Evolutionary conservation across 352 stramenopile species (phyloP).

Genomic region (Globisporangium takayamanum): DNA sequence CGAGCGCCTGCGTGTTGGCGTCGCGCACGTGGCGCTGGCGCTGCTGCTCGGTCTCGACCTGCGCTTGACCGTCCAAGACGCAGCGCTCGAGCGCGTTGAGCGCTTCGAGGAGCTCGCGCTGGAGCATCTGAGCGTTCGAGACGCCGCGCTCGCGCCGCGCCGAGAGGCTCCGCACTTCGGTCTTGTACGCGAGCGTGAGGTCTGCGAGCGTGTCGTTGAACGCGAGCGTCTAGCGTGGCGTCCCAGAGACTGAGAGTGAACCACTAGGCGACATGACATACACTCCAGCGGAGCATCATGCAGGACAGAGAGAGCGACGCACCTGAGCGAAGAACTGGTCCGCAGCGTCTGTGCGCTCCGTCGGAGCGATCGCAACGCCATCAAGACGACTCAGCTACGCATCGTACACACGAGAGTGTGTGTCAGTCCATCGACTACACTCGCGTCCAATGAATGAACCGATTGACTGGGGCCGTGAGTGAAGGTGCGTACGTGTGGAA

Average conservation of each 20-base stretch:
- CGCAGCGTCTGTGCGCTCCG: slow-evolving; percentile 31
- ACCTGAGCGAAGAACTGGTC: slow-evolving; percentile 51
- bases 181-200: slow-evolving; percentile 45
- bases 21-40: slow-evolving; percentile 34
- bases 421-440: not conserved
- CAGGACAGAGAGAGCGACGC: not conserved
- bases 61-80: slow-evolving; percentile 30
- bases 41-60: slow-evolving; percentile 40
- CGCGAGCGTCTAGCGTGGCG: slow-evolving; percentile 27
- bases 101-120: slow-evolving; percentile 50
- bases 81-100: slow-evolving; percentile 51
- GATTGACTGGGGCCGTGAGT: not conserved
- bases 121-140: slow-evolving; percentile 55
- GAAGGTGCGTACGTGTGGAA: slow-evolving; percentile 43
- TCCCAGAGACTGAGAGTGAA: not conserved
- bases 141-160: slow-evolving; percentile 27
- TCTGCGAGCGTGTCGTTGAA: slow-evolving; percentile 64
- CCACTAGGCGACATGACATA: not conserved
- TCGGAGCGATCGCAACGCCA: slow-evolving; percentile 24
- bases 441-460: too few relatives aligned
- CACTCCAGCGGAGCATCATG: not conserved
- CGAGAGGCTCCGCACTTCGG: slow-evolving; percentile 43
- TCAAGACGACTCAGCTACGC: slow-evolving; percentile 45
- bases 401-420: not conserved
- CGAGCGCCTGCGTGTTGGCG: slow-evolving; percentile 30